Evolutionary conservation across 176 grass and related monocot species (phyloP), one percentile per base, ranked within the genome.

Genomic region (Areca catechu): DNA sequence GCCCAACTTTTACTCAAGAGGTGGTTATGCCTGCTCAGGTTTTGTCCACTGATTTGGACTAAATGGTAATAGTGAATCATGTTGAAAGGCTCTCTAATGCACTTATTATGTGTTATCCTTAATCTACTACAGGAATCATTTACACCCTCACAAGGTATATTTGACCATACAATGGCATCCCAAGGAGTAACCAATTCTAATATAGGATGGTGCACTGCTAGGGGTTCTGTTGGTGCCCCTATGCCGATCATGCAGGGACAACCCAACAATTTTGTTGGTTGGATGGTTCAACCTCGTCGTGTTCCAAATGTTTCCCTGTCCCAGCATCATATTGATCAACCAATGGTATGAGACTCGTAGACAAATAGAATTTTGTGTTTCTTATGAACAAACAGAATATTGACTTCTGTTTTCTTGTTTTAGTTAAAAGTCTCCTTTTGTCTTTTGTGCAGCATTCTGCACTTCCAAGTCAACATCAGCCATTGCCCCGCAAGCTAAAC

Each of bases 1-100:
- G 63, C 52, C 22, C 59, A 34, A 53, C 51, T 54, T 85, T 80
- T 67, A 55, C 82, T 58, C 68, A 34, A 60, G 62, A 85, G 53
- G 60, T 65, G 10, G 61, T 73, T 54, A 68, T 80, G 73, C 28
- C 62, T 63, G 24, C 67, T 51, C 72, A 77, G 74, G 57, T 70
- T 65, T 16, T 54, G 19, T 49, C 34, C 34, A 12, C 34, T 14
- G 1, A 12, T 10, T 43, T 43, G 34, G 34, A 43, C 34, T 14
- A 43, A 43, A 43, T 43, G 34, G 34, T 43, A 7, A 43, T 43
- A 43, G 34, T 12, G 51, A 21, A 54, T 48, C 61, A 52, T 70
- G 7, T 65, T 27, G 66, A 62, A 24, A 62, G 9, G 34, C 19
- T 61, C 3, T 48, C 9, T 62, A 19, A 16, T 48, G 62, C 29